These are phyloP conservation scores for Magnolia officinalis DNA, from an alignment of 164 flowering plant species.

Conservation along the genomic window DNA sequence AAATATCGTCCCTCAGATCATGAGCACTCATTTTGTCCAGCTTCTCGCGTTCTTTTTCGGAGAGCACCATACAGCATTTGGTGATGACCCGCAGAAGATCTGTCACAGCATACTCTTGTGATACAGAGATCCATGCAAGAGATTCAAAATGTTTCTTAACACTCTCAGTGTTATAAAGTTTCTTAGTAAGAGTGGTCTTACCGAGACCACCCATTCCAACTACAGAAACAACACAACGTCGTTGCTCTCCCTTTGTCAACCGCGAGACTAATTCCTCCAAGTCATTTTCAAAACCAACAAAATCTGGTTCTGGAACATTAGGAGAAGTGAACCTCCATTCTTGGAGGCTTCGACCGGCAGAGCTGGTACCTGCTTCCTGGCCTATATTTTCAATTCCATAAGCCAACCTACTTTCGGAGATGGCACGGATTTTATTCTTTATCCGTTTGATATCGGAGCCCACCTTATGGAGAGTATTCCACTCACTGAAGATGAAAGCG, in stretches of 20 bases:
- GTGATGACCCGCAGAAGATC: background rate
- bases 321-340: conserved; percentile 2
- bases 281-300: background rate
- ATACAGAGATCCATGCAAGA: conserved; percentile 15
- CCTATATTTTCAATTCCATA: background rate
- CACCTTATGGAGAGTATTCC: background rate
- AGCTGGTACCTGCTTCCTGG: background rate
- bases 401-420: background rate
- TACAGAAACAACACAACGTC: conserved; percentile 17
- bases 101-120: background rate
- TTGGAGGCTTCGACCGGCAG: background rate
- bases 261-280: background rate
- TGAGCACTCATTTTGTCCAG: background rate
- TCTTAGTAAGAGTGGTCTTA: conserved; percentile 31
- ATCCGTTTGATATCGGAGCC: background rate
- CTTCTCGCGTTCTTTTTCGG: background rate
- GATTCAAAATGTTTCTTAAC: conserved; percentile 16
- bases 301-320: background rate
- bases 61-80: background rate
- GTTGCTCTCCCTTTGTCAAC: background rate
- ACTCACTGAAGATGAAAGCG: background rate
- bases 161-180: conserved; percentile 10
- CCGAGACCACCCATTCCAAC: conserved; percentile 10
- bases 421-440: background rate
- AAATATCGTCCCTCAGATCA: background rate